These are phyloP conservation scores for Dactylis glomerata DNA, from an alignment of 176 grass and related monocot genomes.

Conservation along the genomic window DNA sequence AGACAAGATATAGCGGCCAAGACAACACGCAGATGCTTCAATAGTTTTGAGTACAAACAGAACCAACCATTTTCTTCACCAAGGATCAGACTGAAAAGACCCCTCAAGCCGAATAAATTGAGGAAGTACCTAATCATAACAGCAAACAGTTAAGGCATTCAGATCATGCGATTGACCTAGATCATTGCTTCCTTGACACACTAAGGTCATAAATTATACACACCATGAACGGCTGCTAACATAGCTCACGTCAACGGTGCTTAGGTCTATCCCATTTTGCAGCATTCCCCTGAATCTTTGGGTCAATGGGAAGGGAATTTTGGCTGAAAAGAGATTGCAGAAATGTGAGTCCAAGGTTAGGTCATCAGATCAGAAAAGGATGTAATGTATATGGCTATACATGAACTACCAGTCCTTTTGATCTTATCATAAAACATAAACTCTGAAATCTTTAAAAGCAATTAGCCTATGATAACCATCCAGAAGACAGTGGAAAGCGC, in stretches of 20 bases:
- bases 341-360: constrained; percentile 14
- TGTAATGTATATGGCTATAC: not conserved
- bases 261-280: constrained; percentile 98
- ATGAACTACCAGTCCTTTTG: not conserved
- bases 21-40: not conserved
- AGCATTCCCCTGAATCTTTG: constrained; percentile 94
- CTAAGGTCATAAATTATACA: constrained; percentile 8
- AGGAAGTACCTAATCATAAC: constrained; percentile 86
- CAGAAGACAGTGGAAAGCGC: not conserved
- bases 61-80: constrained; percentile 93
- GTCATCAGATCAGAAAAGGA: constrained; percentile 6
- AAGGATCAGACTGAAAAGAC: constrained; percentile 94
- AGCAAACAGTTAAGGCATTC: constrained; percentile 20
- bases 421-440: not conserved
- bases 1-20: not conserved
- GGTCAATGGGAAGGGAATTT: constrained; percentile 94
- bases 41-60: not conserved
- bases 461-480: not conserved
- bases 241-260: constrained; percentile 98
- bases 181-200: not conserved
- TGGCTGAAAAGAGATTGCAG: constrained; percentile 51
- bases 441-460: not conserved
- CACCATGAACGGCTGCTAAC: constrained; percentile 99
- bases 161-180: not conserved
- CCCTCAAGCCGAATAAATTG: constrained; percentile 98